A percentile compares a stretch with the other conserved stretches of the same genome.
Conservation (phyloP, 352 stramenopile species). For the Pythium aquatile region DNA sequence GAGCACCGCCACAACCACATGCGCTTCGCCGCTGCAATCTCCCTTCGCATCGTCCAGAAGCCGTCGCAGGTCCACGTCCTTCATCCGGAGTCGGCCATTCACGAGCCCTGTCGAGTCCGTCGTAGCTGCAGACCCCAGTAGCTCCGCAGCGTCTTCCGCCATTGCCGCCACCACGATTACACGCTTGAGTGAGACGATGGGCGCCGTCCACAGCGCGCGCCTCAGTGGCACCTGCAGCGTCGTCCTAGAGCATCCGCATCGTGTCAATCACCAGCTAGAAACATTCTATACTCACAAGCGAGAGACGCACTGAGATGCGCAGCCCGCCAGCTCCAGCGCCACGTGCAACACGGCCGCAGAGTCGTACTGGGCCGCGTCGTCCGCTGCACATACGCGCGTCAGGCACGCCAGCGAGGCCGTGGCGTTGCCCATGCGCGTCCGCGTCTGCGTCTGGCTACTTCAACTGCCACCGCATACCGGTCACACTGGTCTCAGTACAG, state of each 20-base stretch:
- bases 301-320: background rate
- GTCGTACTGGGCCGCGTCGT: background rate
- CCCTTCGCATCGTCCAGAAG: background rate
- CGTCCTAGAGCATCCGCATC: conserved; percentile 9
- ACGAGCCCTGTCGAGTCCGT: background rate
- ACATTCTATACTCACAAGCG: background rate
- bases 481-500: background rate
- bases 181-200: conserved; percentile 35
- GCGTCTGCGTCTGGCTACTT: background rate
- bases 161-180: conserved; percentile 12
- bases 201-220: conserved; percentile 21
- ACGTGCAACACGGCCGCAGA: background rate
- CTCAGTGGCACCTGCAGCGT: conserved; percentile 9
- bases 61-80: background rate
- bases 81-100: background rate
- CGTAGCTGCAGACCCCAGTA: background rate
- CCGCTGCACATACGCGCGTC: background rate
- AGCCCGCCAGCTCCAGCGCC: background rate
- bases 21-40: background rate
- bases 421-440: background rate
- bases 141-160: background rate
- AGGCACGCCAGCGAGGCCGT: conserved; percentile 1
- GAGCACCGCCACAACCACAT: conserved; percentile 13
- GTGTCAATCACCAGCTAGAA: background rate
- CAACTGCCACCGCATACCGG: background rate